These are phyloP conservation scores for Boletellus deceptivus DNA, from an alignment of 1,284 basidiomycete genomes.

Conservation along the genomic window DNA sequence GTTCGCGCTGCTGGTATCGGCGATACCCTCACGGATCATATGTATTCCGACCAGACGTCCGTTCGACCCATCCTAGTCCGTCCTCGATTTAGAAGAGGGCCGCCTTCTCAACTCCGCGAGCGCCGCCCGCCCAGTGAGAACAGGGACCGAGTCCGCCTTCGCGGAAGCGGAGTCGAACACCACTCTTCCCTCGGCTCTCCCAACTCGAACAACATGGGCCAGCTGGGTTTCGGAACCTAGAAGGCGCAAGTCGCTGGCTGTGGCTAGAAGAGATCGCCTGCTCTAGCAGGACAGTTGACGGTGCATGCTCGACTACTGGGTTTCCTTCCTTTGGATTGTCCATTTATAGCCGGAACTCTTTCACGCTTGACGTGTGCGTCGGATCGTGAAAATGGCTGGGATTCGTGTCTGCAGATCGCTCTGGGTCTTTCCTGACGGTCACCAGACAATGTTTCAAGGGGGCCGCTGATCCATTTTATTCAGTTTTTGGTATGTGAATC, in stretches of 20 bases:
- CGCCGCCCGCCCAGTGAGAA: conserved; percentile 14
- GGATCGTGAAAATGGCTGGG: too few relatives aligned
- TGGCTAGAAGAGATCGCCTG: too few relatives aligned
- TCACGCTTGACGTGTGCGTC: too few relatives aligned
- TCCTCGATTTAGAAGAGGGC: conserved; percentile 32
- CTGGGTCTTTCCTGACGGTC: not conserved
- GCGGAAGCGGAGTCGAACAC: conserved; percentile 31
- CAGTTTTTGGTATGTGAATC: too few relatives aligned
- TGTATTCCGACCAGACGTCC: not conserved
- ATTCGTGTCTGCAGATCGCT: too few relatives aligned
- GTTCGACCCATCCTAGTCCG: conserved; percentile 12
- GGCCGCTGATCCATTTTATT: not conserved
- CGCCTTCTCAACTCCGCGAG: conserved; percentile 31
- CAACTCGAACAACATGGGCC: not conserved
- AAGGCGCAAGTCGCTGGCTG: too few relatives aligned
- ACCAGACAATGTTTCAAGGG: not conserved
- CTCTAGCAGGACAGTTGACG: too few relatives aligned
- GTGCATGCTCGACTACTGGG: too few relatives aligned
- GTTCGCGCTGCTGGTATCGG: not conserved
- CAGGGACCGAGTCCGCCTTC: conserved; percentile 28
- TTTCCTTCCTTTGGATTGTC: too few relatives aligned
- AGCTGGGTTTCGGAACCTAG: too few relatives aligned
- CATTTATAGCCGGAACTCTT: too few relatives aligned
- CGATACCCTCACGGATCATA: not conserved
- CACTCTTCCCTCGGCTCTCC: not conserved